A percentile compares a stretch with the other conserved stretches of the same genome.
Evolutionary conservation across 2,329 filamentous ascomycete genomes (phyloP).

Genomic region (Colletotrichum sp.): DNA sequence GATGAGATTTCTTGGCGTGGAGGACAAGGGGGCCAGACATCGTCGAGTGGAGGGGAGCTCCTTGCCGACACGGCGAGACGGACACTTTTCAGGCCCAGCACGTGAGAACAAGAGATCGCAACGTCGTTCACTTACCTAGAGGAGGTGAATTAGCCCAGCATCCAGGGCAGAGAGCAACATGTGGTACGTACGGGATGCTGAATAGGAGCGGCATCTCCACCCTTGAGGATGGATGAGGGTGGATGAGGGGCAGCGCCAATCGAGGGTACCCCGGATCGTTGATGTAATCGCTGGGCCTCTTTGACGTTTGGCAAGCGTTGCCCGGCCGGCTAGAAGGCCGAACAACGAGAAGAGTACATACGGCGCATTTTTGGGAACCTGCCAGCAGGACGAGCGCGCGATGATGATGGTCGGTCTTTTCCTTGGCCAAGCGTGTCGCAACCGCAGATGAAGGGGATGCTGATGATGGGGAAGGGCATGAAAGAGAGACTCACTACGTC

Average conservation of each 20-base stretch:
- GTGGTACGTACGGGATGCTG: not conserved
- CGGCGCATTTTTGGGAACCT: not conserved
- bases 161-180: not conserved
- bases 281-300: slow-evolving; percentile 17
- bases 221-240: not conserved
- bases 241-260: slow-evolving; percentile 10
- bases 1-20: slow-evolving; percentile 5
- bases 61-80: slow-evolving; percentile 7
- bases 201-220: slow-evolving; percentile 1
- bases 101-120: slow-evolving; percentile 5
- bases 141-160: not conserved
- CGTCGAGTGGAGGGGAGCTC: slow-evolving; percentile 1
- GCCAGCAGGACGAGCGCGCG: not conserved
- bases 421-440: not conserved
- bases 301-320: slow-evolving; percentile 4
- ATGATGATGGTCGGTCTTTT: not conserved
- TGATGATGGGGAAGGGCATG: not conserved
- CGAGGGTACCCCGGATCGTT: slow-evolving; percentile 20
- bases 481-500: slow-evolving; percentile 15
- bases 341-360: not conserved
- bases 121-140: not conserved
- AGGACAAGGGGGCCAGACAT: not conserved
- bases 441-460: not conserved
- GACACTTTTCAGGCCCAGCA: slow-evolving; percentile 7
- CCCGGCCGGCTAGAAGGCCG: slow-evolving; percentile 9